phyloP scores from a whole-genome alignment of 75 land plant genomes.

The Pseudotsuga menziesii region DNA sequence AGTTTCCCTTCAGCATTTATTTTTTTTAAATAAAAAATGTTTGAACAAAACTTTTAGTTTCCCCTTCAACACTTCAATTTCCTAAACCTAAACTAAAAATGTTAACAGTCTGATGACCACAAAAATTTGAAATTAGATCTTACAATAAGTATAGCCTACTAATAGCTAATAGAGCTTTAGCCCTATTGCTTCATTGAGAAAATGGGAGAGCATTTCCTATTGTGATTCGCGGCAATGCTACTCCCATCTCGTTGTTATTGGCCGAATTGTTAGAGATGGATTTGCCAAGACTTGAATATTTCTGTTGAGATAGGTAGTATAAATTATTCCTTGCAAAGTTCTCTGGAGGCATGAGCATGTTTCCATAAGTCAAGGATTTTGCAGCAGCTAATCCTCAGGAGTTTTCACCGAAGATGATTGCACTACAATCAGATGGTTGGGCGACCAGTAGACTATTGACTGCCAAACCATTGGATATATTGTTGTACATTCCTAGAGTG shows the following conservation, averaged over 20 bases:
- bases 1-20: no score
- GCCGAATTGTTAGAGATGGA: background rate
- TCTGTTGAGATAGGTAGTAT: background rate
- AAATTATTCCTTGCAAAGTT: no score
- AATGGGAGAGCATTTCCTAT: no score
- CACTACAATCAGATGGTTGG: background rate
- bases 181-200: no score
- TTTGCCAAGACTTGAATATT: constrained; percentile 4
- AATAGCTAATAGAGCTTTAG: background rate
- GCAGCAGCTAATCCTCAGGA: constrained; percentile 6
- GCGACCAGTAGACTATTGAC: background rate
- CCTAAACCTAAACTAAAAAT: no score
- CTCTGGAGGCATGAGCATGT: constrained; percentile 4
- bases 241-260: background rate
- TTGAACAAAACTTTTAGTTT: no score
- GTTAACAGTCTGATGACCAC: no score
- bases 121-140: no score
- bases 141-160: background rate
- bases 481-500: background rate
- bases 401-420: background rate
- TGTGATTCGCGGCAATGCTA: background rate
- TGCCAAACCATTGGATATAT: background rate
- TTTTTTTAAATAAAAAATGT: no score
- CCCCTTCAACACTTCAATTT: no score
- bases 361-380: constrained; percentile 1